These are phyloP conservation scores for Ormosia emarginata DNA, from an alignment of 306 rosid species.

Conservation along the genomic window DNA sequence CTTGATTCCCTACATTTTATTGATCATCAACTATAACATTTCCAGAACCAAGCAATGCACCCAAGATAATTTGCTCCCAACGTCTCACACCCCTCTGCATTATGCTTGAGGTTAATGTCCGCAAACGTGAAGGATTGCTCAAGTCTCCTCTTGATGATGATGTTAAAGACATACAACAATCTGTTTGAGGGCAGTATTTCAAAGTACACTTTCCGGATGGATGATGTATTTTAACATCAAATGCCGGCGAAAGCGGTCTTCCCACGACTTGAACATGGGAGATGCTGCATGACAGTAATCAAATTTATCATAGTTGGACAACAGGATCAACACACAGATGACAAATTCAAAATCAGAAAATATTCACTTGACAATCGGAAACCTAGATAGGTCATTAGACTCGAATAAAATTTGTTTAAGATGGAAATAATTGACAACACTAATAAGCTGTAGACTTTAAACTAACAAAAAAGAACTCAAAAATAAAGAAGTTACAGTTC, in stretches of 20 bases:
- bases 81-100: constrained; percentile 27
- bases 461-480: background rate
- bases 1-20: background rate
- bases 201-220: constrained; percentile 36
- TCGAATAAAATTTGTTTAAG: background rate
- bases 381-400: background rate
- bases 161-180: background rate
- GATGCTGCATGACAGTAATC: constrained; percentile 42
- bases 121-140: constrained; percentile 24
- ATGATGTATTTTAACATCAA: constrained; percentile 28
- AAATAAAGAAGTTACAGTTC: background rate
- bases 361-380: background rate
- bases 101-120: constrained; percentile 17
- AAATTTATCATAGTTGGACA: background rate
- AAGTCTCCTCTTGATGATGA: background rate
- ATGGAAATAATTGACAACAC: background rate
- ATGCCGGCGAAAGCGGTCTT: constrained; percentile 25
- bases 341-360: background rate
- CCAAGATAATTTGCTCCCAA: constrained; percentile 31
- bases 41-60: constrained; percentile 23
- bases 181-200: constrained; percentile 22
- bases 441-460: background rate
- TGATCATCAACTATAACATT: background rate
- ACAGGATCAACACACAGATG: background rate
- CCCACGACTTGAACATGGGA: constrained; percentile 53